A percentile compares a stretch with the other conserved stretches of the same genome.
Conservation (phyloP, 2,329 filamentous ascomycete genomes). For the Hypomyces perniciosus region DNA sequence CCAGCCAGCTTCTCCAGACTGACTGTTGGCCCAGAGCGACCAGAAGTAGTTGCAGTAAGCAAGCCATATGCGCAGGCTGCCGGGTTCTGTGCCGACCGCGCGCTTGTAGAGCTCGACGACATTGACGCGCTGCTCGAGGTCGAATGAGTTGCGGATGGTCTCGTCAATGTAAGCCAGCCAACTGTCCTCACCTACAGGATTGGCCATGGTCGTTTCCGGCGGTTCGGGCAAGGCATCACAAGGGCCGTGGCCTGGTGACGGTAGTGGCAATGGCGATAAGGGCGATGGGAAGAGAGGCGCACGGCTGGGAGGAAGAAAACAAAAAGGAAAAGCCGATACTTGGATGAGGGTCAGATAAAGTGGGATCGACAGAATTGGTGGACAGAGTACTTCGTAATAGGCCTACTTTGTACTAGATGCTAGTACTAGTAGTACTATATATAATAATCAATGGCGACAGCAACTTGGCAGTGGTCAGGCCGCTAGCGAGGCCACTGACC, state of each 20-base stretch:
- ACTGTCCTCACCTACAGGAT: constrained; percentile 65
- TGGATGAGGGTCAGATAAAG: neutral
- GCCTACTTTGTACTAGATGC: too few species aligned
- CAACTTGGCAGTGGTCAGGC: too few species aligned
- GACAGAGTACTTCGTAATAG: too few species aligned
- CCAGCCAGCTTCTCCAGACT: constrained; percentile 48
- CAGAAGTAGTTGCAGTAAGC: constrained; percentile 75
- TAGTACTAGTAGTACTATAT: too few species aligned
- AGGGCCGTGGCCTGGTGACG: neutral
- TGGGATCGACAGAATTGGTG: too few species aligned
- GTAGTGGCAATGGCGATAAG: neutral
- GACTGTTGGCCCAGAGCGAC: constrained; percentile 60
- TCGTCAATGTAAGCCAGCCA: constrained; percentile 76
- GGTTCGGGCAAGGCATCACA: constrained; percentile 21
- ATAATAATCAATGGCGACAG: too few species aligned
- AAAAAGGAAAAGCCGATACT: too few species aligned
- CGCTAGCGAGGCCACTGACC: too few species aligned
- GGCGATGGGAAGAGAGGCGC: neutral
- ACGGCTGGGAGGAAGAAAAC: neutral
- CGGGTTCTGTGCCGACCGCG: constrained; percentile 65
- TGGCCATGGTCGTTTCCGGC: constrained; percentile 35
- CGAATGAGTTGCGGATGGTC: constrained; percentile 52
- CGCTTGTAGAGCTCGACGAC: constrained; percentile 67
- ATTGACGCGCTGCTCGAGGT: constrained; percentile 61
- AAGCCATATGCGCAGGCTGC: constrained; percentile 68